Percentiles rank a stretch among this genome's conserved stretches.
Conservation (phyloP, 2,329 filamentous ascomycete genomes). For the Fusarium sacchari region DNA sequence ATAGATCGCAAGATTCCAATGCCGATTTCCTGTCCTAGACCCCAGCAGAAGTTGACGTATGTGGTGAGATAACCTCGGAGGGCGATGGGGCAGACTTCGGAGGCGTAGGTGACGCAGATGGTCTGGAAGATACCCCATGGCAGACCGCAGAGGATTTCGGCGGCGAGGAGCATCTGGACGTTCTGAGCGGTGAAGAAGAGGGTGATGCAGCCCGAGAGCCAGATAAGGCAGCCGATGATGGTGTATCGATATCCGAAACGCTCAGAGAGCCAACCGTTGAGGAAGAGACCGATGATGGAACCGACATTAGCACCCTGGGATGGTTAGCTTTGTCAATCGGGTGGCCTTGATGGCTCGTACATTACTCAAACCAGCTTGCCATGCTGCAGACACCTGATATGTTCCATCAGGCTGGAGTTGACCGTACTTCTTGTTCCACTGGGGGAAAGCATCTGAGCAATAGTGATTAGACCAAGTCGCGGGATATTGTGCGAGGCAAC, state of each 20-base stretch:
- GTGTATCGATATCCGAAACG: constrained; percentile 35
- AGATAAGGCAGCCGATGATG: constrained; percentile 35
- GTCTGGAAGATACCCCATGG: constrained; percentile 41
- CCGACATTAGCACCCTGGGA: constrained; percentile 31
- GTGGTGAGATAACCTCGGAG: constrained; percentile 77
- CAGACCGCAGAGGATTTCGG: constrained; percentile 36
- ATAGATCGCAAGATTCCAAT: constrained; percentile 78
- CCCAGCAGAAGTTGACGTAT: constrained; percentile 83
- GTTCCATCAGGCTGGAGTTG: constrained; percentile 22
- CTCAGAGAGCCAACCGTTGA: constrained; percentile 36
- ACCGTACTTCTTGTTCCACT: constrained; percentile 39
- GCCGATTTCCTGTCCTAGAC: constrained; percentile 76
- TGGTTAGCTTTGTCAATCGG: not conserved
- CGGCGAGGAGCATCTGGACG: constrained; percentile 34
- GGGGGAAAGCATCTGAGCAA: constrained; percentile 27
- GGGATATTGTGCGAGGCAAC: not conserved
- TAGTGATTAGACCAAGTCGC: not conserved
- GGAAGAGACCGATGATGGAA: constrained; percentile 37
- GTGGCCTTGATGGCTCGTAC: not conserved
- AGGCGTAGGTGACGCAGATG: constrained; percentile 51
- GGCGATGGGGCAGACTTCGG: constrained; percentile 77
- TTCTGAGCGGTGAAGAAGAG: constrained; percentile 39
- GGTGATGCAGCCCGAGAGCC: constrained; percentile 32
- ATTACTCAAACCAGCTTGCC: constrained; percentile 39
- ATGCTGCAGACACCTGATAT: constrained; percentile 35